Evolutionary conservation across 208 protist species (phyloP), one percentile per base, ranked within the genome.

Genomic region (Acanthamoeba royreba): DNA sequence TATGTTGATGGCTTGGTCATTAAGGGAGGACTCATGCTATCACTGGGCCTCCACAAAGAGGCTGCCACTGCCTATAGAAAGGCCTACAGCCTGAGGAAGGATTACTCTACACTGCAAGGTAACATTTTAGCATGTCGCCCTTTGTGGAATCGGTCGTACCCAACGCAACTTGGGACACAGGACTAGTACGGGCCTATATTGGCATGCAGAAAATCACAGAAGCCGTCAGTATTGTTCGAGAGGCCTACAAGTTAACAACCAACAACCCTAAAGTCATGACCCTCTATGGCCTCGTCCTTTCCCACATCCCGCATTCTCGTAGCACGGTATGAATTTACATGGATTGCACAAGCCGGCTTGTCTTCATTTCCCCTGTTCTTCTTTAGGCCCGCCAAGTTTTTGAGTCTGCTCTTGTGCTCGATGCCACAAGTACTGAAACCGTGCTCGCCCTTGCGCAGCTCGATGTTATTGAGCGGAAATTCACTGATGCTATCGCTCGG

Each of bases 251-350:
- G 46, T 28, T 90, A 7, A 90, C 63, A 47, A 38, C 83, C 4
- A 9, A 55, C 22, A 40, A 63, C 28, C 15, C 28, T 31, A 90
- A 63, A 31, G 83, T 45, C 17, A 22, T 90, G 13, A 66, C 52
- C 19, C 49, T 90, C 28, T 90, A 90, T 72, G 83, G 49, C 22
- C 83, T 90, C 9, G 83, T 90, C n/a, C 83, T 90, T 7, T 69
- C 83, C 13, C 83, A 90, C 46, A 13, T 69, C 19, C 83, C 83
- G 22, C 83, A 90, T 19, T 13, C 33, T 5, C 42, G 83, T 22
- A 31, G 35, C 5, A 31, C 31, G 9, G 66, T 31, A 79, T 17
- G 66, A 33, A 31, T 43, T 43, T 43, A 11, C 35, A 79, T 79
- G 13, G 15, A 33, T 43, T 11, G 66, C 13, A 11, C 35, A 11